Evolutionary conservation across 352 stramenopile species (phyloP), one percentile per base, ranked within the genome.

Genomic region (Phytophthora syringae): DNA sequence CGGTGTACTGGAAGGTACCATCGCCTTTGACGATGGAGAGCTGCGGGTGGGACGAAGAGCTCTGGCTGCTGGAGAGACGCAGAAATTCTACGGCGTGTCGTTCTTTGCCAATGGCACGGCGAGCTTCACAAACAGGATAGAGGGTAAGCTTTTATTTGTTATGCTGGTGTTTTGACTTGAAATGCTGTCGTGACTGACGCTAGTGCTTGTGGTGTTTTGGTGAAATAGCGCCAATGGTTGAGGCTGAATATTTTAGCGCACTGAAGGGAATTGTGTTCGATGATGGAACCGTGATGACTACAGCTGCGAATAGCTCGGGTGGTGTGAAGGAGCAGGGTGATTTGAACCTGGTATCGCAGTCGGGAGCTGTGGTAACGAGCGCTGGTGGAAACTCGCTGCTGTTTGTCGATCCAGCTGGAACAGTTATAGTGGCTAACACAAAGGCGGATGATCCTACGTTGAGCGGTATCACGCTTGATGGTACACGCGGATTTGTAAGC

Each of bases 241-340:
- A 76, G 51, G 80, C 78, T 1, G 86, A 91, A 27, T 92, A 89
- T 53, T 45, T 95, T 1, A 84, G 84, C 40, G 82, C 82, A 15
- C 60, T 51, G 39, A 86, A 89, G 53, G 80, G 77, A 0, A 52
- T 95, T 27, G 67, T 93, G 7, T 95, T 93, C 58, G 67, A 84
- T 9, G 86, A 95, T 47, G 86, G 83, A 1, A 89, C 83, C 1
- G 68, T 87, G 21, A 95, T 93, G 86, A 93, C 86, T 5, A 93
- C 84, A 5, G 86, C 86, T 10, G 84, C 83, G 6, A 90, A 92
- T 36, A 79, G 86, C 48, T 89, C 83, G 7, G 84, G 84, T n/a
- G 82, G 86, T 7, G 71, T 93, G n/a, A 90, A 86, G 43, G 81
- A 91, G 52, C 65, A 82, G 7, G 84, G 86, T 1, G 84, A 93